Percentiles rank a stretch among this genome's conserved stretches.
Evolutionary conservation across 2,329 filamentous ascomycete genomes (phyloP).

Genomic region (Dactylellina leptospora): DNA sequence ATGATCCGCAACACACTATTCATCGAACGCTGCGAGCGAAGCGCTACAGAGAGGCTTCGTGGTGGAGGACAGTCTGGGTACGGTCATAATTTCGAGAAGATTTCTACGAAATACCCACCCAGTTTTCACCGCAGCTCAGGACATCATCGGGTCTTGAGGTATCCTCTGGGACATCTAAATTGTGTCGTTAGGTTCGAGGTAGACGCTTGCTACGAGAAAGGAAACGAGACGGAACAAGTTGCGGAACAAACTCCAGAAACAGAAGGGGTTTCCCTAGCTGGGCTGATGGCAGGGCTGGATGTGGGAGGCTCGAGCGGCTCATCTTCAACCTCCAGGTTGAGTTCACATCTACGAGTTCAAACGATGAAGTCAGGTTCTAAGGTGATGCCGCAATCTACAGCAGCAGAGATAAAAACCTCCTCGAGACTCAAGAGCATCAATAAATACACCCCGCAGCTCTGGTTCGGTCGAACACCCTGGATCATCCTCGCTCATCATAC

Average conservation of each 20-base stretch:
- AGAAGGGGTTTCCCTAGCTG: neutral
- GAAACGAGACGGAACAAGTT: slow-evolving; percentile 5
- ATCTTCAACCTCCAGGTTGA: neutral
- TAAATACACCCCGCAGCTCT: slow-evolving; percentile 55
- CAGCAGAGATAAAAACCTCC: slow-evolving; percentile 56
- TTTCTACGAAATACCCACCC: slow-evolving; percentile 55
- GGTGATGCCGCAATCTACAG: slow-evolving; percentile 43
- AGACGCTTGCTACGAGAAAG: slow-evolving; percentile 56
- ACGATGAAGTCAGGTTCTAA: neutral
- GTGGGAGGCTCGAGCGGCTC: slow-evolving; percentile 23
- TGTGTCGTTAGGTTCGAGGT: slow-evolving; percentile 58
- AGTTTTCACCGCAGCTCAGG: slow-evolving; percentile 54
- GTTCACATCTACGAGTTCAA: neutral
- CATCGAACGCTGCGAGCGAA: slow-evolving; percentile 58
- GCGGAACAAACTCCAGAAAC: neutral
- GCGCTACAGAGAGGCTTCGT: slow-evolving; percentile 37
- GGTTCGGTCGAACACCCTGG: slow-evolving; percentile 55
- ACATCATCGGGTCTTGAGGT: slow-evolving; percentile 57
- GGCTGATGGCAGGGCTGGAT: slow-evolving; percentile 18
- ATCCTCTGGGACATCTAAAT: slow-evolving; percentile 56
- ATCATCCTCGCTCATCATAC: slow-evolving; percentile 54
- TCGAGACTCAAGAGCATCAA: neutral
- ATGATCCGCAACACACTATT: slow-evolving; percentile 59
- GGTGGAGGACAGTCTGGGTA: slow-evolving; percentile 55
- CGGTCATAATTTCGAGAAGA: slow-evolving; percentile 58